Base-by-base conservation (phyloP, 495 filamentous ascomycete species). In the Talaromyces ruber region DNA sequence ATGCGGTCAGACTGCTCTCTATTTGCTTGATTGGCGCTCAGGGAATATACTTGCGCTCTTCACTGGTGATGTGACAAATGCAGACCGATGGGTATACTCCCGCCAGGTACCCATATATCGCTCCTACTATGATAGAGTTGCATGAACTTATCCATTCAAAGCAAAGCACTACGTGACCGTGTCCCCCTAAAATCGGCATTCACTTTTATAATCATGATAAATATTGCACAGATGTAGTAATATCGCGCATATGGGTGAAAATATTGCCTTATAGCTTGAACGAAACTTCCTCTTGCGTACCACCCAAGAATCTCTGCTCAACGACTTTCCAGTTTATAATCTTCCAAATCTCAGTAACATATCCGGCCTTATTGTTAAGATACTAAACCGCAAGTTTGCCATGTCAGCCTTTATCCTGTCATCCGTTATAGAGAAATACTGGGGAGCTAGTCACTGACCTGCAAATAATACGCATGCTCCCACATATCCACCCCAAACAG, bases 401-500 rank as follows among this genome's bases (percentile, higher is more conserved):
- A 39, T 39, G 16, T 57, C 32, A 32, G 81, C 81, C 64, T 2
- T 16, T 16, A 0, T 28, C 50, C 14, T 14, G 4, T 4, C 4
- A 25, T 43, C 21, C 8, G 21, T 53, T 25, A 6, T 32, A 84
- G n/a, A 2, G 4, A 4, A 24, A 4, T 22, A 11, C 22, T 3
- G 7, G 53, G 32, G 12, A 54, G 62, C 56, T 54, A n/a, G n/a
- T n/a, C n/a, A 75, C 77, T 67, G 65, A 83, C 79, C 70, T 78
- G 73, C 29, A 79, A 65, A 62, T 88, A 89, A 67, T 84, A 92
- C 54, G 85, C 84, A 82, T 93, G 92, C 76, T 98, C 94, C 94
- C 94, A 98, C 78, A 95, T 95, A 82, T 98, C 94, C 62, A 98
- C 86, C 0, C 94, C 94, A 47, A 98, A 81, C 39, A 98, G 68